Base-by-base conservation (phyloP, 179 eudicot species). In the Pouteria campechiana region DNA sequence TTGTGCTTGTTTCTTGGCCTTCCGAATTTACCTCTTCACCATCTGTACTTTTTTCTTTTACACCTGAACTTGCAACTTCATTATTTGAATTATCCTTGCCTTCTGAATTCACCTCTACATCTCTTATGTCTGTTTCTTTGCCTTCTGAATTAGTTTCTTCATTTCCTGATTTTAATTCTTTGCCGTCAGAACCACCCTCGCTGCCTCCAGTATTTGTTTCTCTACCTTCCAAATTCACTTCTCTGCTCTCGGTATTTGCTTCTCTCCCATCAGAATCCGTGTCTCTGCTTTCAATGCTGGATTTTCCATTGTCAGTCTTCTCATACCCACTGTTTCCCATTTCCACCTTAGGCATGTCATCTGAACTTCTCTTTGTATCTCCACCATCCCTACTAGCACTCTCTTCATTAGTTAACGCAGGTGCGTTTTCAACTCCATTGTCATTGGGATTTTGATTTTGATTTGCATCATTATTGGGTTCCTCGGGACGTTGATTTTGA, bases 201-300 rank as follows among this genome's bases (percentile, higher is more conserved):
- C 37, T 46, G 34, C 47, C 50, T 14, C 46, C 51, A 17, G 32
- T 48, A n/a, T 7, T 58, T 1, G 25, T 49, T 14, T 49, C 63
- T 18, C 49, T 48, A 40, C 32, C 27, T 25, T 71, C 85, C 37
- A 72, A 45, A 30, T 56, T 66, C 9, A 60, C 18, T 15, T 41
- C 68, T 44, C 21, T 70, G 15, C 57, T 72, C 13, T 59, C 66
- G 44, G 60, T 55, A 43, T 59, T 67, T 35, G 48, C 63, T 20
- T 57, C 70, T 16, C 25, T 54, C 41, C 22, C 30, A 24, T 41
- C 42, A 25, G 63, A 18, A 12, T 37, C 44, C 40, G 27, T 44
- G 16, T 30, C 57, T 0, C 4, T 25, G 23, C 30, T 15, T 17
- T 30, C 57, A 0, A 4, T 25, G 23, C 30, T 15, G 28, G 36